phyloP scores from a whole-genome alignment of 1,284 basidiomycete genomes.

The Apiotrichum mycotoxinovorans region DNA sequence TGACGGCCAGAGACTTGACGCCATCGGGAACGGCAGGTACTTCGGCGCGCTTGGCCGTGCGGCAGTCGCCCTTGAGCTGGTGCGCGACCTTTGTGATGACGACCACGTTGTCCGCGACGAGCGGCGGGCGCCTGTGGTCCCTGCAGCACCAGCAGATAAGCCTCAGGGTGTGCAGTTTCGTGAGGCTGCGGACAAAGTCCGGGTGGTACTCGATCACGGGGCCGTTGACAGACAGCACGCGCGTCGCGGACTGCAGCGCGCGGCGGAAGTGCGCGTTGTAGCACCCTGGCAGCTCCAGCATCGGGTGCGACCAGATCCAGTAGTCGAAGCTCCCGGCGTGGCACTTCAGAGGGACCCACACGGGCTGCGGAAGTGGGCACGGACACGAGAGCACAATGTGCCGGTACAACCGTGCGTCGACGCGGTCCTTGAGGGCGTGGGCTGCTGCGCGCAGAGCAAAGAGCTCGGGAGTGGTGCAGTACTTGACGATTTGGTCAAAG shows the following conservation, averaged over 20 bases:
- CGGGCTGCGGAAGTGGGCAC: not conserved
- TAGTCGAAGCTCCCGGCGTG: not conserved
- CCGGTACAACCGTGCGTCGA: slow-evolving; percentile 2
- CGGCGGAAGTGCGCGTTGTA: not conserved
- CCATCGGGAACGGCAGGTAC: not conserved
- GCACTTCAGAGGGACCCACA: not conserved
- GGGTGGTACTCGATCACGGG: not conserved
- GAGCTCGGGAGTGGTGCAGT: not conserved
- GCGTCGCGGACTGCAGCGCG: not conserved
- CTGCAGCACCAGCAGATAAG: not conserved
- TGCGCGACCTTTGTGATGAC: not conserved
- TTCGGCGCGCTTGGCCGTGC: no score
- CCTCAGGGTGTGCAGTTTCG: not conserved
- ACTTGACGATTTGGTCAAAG: slow-evolving; percentile 4
- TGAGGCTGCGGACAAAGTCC: not conserved
- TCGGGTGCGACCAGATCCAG: not conserved
- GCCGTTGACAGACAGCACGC: not conserved
- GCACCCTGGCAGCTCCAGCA: not conserved
- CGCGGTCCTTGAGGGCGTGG: slow-evolving; percentile 1
- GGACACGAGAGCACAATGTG: slow-evolving; percentile 6
- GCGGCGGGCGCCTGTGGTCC: no score
- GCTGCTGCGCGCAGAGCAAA: slow-evolving; percentile 7
- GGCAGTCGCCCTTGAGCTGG: not conserved
- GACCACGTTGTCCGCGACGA: not conserved
- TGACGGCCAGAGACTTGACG: not conserved